Percentiles rank a stretch among this genome's conserved stretches.
Conservation (phyloP, 805 yeast genomes). For the Saccharomycopsis babjevae region DNA sequence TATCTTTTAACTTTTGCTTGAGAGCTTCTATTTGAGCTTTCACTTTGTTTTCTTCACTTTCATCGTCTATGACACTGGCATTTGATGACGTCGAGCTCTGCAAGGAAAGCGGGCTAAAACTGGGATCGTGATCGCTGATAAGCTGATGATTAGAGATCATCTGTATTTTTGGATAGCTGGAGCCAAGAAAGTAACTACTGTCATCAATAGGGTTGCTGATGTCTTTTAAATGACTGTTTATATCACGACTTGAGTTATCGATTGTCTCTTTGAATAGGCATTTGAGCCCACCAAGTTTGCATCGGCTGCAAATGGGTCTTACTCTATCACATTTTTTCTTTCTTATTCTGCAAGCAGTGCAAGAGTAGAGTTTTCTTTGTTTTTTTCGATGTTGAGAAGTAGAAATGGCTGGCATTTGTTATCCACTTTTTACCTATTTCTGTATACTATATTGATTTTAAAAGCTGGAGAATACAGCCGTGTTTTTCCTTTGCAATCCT, state of each 20-base stretch:
- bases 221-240: background rate
- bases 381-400: background rate
- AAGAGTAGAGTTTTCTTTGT: constrained; percentile 8
- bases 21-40: background rate
- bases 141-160: too few species aligned
- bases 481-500: too few species aligned
- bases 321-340: constrained; percentile 14
- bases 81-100: background rate
- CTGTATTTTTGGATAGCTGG: too few species aligned
- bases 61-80: background rate
- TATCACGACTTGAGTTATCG: background rate
- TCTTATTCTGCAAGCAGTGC: constrained; percentile 9
- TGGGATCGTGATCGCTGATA: too few species aligned
- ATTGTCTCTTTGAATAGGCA: background rate
- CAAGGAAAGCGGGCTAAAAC: too few species aligned
- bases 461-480: too few species aligned
- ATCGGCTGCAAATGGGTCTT: background rate
- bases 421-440: background rate
- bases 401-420: background rate
- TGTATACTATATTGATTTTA: background rate
- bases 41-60: background rate
- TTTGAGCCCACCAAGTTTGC: background rate
- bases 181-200: too few species aligned
- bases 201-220: too few species aligned
- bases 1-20: background rate